Base-by-base conservation (phyloP, 148 eudicot genomes). In the Beta vulgaris region DNA sequence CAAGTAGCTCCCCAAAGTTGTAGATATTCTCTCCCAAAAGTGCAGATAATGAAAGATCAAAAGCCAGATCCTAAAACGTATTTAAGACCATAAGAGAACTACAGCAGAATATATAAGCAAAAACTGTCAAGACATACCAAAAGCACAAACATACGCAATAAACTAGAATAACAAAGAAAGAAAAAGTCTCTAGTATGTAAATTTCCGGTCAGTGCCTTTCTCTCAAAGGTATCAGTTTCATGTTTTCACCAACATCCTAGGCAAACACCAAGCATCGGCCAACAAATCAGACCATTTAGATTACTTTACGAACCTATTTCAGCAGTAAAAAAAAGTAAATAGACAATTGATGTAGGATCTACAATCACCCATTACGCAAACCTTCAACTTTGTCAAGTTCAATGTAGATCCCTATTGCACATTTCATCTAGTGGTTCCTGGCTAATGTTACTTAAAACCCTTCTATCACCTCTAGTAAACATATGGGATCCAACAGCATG, bases 1-100 rank as follows among this genome's bases (percentile, higher is more conserved):
- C 92, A 82, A 95, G 98, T 40, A 95, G 89, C 85, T 95, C 98
- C 36, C 97, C 97, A 78, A 92, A 95, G 84, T 95, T 95, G 90
- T 95, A 95, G 73, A 95, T 90, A 85, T 94, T 92, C 43, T 94
- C 98, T 75, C 97, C 97, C 84, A 94, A 79, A 74, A 94, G 73
- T 15, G 96, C 97, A 68, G 96, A 88, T 21, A 94, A 82, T n/a
- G 97, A 92, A 18, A 94, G 79, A 79, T 94, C 97, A 82, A 90
- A 94, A 39, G 98, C 97, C 92, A 94, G 80, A 68, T 94, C 98
- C 98, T 95, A 59, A 5, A 61, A 26, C 16, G n/a, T 21, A 11
- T 39, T 21, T 34, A 8, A 1, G 12, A 21, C 39, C n/a, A 53
- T 1, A 23, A 65, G 39, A 49, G 16, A 28, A 34, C 18, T 19